These are phyloP conservation scores for Orbilia quercus DNA, from an alignment of 2,329 filamentous ascomycete genomes.

Conservation along the genomic window DNA sequence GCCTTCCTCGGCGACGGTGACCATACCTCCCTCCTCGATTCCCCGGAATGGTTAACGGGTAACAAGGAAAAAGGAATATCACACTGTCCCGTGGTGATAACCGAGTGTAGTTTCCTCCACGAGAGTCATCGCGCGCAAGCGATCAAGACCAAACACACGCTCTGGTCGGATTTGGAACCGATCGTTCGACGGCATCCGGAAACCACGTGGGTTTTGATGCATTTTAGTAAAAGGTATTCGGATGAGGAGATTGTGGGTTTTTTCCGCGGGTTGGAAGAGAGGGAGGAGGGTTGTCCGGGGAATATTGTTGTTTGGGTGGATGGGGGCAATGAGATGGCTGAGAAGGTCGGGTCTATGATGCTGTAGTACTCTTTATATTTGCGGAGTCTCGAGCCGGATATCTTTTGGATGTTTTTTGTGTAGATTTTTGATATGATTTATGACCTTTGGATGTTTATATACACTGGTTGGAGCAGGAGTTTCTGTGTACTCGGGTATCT, in stretches of 20 bases:
- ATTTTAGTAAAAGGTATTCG: constrained; percentile 66
- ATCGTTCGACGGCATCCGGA: constrained; percentile 65
- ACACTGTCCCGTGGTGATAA: constrained; percentile 63
- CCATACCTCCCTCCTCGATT: constrained; percentile 63
- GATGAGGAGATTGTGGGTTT: constrained; percentile 64
- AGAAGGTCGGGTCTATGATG: constrained; percentile 13
- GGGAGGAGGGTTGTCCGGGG: constrained; percentile 62
- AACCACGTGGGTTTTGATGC: constrained; percentile 66
- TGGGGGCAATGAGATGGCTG: constrained; percentile 58
- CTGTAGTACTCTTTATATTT: too few relatives aligned
- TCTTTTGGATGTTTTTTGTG: too few relatives aligned
- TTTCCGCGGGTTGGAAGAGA: constrained; percentile 63
- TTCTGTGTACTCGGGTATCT: too few relatives aligned
- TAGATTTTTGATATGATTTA: too few relatives aligned
- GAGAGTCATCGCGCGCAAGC: constrained; percentile 65
- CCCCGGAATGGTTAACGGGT: constrained; percentile 65
- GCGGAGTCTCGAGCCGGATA: too few relatives aligned
- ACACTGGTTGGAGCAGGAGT: too few relatives aligned
- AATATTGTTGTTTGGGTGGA: constrained; percentile 68
- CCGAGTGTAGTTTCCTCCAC: constrained; percentile 67
- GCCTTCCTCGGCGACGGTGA: constrained; percentile 68
- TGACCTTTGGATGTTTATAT: too few relatives aligned
- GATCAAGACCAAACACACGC: constrained; percentile 66
- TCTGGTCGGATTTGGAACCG: constrained; percentile 66
- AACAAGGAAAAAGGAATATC: constrained; percentile 28